Conservation (phyloP, 306 rosid species). For the Castanospermum australe region DNA sequence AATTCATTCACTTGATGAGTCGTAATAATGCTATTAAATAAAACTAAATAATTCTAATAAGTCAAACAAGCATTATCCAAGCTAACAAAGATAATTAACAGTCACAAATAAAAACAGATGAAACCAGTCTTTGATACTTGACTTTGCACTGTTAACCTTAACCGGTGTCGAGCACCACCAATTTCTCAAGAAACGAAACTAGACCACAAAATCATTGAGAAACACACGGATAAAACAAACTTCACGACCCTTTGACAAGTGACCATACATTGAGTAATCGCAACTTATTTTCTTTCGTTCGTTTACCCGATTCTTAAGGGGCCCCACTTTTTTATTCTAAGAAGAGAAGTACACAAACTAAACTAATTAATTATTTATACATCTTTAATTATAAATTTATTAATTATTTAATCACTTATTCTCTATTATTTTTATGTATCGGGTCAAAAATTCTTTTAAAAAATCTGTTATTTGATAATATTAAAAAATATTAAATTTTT, state of each 20-base stretch:
- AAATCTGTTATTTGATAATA: no score
- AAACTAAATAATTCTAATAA: background rate
- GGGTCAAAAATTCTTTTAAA: no score
- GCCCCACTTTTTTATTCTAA: no score
- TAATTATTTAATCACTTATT: no score
- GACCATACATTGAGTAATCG: slow-evolving; percentile 28
- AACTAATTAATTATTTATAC: no score
- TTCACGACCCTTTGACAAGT: slow-evolving; percentile 14
- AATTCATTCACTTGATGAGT: background rate
- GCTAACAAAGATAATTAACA: background rate
- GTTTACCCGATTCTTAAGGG: slow-evolving; percentile 2
- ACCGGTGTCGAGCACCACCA: background rate
- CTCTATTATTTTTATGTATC: no score
- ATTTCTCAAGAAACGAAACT: background rate
- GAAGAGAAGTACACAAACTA: no score
- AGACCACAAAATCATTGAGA: slow-evolving; percentile 2
- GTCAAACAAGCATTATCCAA: background rate
- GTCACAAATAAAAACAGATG: background rate
- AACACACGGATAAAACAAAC: slow-evolving; percentile 13
- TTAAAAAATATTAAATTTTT: no score
- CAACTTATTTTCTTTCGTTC: background rate
- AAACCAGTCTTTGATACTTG: background rate
- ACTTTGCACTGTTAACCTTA: background rate
- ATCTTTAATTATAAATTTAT: no score
- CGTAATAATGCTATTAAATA: background rate